Conservation (phyloP, 345 rosid genomes). For the Citrus medica region DNA sequence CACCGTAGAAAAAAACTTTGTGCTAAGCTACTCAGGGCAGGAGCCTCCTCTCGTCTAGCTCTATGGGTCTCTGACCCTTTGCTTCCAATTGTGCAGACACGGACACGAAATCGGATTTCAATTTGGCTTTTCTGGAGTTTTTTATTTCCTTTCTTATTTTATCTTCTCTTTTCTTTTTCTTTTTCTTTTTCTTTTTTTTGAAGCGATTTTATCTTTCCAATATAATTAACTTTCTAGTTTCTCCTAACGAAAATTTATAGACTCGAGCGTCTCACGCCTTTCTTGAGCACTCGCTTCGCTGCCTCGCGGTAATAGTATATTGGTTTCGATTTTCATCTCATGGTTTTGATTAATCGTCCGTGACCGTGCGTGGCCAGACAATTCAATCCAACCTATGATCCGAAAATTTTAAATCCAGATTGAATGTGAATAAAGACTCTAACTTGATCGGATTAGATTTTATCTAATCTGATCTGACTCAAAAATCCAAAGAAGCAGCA, state of each 20-base stretch:
- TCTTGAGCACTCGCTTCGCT: background rate
- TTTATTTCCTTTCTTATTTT: background rate
- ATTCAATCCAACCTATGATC: too few species aligned
- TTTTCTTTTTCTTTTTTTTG: too few species aligned
- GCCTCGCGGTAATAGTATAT: background rate
- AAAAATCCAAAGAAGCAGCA: too few species aligned
- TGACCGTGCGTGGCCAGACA: background rate
- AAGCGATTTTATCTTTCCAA: background rate
- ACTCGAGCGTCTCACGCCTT: background rate
- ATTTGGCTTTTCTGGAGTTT: slow-evolving; percentile 19
- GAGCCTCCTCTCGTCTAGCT: background rate
- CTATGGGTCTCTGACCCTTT: background rate
- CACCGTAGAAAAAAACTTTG: background rate
- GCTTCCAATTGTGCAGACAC: slow-evolving; percentile 18
- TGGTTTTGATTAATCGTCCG: background rate
- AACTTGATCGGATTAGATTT: too few species aligned
- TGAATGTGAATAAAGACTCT: too few species aligned
- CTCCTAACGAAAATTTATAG: background rate
- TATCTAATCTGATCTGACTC: too few species aligned
- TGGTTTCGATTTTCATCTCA: background rate
- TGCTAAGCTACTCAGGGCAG: background rate
- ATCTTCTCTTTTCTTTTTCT: background rate
- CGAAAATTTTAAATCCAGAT: too few species aligned
- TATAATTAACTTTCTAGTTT: background rate
- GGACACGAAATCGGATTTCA: slow-evolving; percentile 44